These are phyloP conservation scores for Colletotrichum graminicola DNA, from an alignment of 2,329 filamentous ascomycete genomes.

Conservation along the genomic window DNA sequence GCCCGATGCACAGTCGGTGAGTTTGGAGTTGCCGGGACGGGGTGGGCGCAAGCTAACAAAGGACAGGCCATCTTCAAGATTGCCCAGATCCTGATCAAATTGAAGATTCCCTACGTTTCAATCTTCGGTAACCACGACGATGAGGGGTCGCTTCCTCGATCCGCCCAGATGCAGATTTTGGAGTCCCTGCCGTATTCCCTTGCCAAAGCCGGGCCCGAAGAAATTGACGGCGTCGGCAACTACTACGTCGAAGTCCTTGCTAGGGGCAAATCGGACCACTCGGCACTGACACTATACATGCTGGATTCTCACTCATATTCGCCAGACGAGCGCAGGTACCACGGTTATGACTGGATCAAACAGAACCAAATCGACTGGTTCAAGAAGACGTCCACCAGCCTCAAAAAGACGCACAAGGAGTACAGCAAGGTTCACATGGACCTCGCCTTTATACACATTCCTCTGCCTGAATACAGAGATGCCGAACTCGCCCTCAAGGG, in stretches of 20 bases:
- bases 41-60: constrained; percentile 14
- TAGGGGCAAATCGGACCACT: constrained; percentile 82
- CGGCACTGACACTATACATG: constrained; percentile 93
- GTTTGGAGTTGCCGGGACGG: constrained; percentile 45
- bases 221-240: constrained; percentile 92
- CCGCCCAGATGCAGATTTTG: constrained; percentile 85
- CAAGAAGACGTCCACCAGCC: constrained; percentile 76
- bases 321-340: constrained; percentile 86
- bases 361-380: constrained; percentile 96
- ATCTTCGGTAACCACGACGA: constrained; percentile 99
- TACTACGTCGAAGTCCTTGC: constrained; percentile 93
- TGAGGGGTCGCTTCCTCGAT: constrained; percentile 83
- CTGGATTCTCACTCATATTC: constrained; percentile 94
- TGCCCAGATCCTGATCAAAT: constrained; percentile 83
- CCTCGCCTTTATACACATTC: constrained; percentile 97
- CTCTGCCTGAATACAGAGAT: constrained; percentile 87
- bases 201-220: constrained; percentile 83
- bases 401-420: constrained; percentile 83
- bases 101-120: constrained; percentile 89
- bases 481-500: constrained; percentile 73
- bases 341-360: constrained; percentile 99
- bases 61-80: constrained; percentile 90
- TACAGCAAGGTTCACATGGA: constrained; percentile 96
- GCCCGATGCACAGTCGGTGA: constrained; percentile 87
- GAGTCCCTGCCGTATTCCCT: constrained; percentile 91